These are phyloP conservation scores for Pseudogymnoascus sp. DNA, from an alignment of 2,329 filamentous ascomycete genomes.

Conservation along the genomic window DNA sequence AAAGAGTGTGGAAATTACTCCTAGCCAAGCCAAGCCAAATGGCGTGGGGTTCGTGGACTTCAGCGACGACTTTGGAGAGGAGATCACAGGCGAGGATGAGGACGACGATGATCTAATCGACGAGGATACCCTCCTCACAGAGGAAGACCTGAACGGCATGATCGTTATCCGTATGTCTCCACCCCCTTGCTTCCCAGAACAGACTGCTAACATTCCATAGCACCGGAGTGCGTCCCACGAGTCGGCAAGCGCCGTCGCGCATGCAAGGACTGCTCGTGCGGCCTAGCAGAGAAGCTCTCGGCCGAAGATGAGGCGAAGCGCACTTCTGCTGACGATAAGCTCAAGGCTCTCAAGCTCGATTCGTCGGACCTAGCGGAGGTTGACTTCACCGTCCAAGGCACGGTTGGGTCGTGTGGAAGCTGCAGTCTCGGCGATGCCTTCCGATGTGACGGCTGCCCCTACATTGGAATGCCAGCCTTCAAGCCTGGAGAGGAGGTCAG, in stretches of 20 bases:
- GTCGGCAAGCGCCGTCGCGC: slow-evolving; percentile 81
- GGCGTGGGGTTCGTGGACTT: slow-evolving; percentile 65
- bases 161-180: slow-evolving; percentile 70
- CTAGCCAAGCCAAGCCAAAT: slow-evolving; percentile 31
- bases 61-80: slow-evolving; percentile 53
- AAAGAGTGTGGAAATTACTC: slow-evolving; percentile 22
- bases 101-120: slow-evolving; percentile 83
- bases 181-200: not conserved
- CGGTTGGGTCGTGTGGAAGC: slow-evolving; percentile 90
- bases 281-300: slow-evolving; percentile 75
- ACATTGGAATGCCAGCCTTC: slow-evolving; percentile 88
- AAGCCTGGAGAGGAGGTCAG: slow-evolving; percentile 93
- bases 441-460: slow-evolving; percentile 69
- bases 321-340: slow-evolving; percentile 52
- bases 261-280: slow-evolving; percentile 97
- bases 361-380: slow-evolving; percentile 78
- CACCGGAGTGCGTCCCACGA: slow-evolving; percentile 80
- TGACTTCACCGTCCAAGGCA: slow-evolving; percentile 96
- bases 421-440: slow-evolving; percentile 91
- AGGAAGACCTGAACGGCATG: slow-evolving; percentile 72
- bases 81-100: slow-evolving; percentile 45
- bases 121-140: slow-evolving; percentile 78
- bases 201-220: slow-evolving; percentile 35
- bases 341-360: slow-evolving; percentile 64
- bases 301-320: slow-evolving; percentile 73